phyloP scores from a whole-genome alignment of 2,329 filamentous ascomycete species.

The Colletotrichum camelliae region DNA sequence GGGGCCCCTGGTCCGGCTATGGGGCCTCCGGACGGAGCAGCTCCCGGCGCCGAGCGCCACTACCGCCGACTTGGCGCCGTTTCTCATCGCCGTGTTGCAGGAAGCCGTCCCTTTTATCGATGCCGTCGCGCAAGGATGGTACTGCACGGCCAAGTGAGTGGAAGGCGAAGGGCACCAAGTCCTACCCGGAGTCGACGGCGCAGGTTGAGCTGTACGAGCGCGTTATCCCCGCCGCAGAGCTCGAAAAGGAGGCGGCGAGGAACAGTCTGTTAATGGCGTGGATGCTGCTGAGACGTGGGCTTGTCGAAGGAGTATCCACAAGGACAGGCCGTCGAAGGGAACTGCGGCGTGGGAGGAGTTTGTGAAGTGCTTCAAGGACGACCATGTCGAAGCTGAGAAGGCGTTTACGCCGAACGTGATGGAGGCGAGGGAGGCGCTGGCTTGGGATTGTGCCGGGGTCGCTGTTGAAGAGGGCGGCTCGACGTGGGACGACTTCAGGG shows the following conservation, averaged over 20 bases:
- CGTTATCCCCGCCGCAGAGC: conserved; percentile 48
- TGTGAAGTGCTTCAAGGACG: conserved; percentile 59
- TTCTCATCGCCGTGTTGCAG: conserved; percentile 58
- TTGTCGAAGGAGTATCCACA: conserved; percentile 67
- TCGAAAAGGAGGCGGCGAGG: conserved; percentile 42
- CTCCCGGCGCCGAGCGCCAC: conserved; percentile 48
- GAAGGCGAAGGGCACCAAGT: conserved; percentile 56
- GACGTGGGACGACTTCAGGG: conserved; percentile 52
- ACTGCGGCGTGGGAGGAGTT: conserved; percentile 72
- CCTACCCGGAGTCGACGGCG: conserved; percentile 52
- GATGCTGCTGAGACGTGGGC: conserved; percentile 62
- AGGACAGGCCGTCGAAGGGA: conserved; percentile 51
- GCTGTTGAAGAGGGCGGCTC: conserved; percentile 41
- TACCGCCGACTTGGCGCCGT: conserved; percentile 49
- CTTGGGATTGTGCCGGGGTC: conserved; percentile 51
- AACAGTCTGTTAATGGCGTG: conserved; percentile 30
- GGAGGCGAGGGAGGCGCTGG: conserved; percentile 38
- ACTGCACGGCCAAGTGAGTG: conserved; percentile 46
- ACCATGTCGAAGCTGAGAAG: conserved; percentile 44
- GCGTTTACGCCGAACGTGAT: conserved; percentile 44
- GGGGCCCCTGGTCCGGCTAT: conserved; percentile 58
- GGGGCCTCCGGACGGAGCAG: conserved; percentile 53
- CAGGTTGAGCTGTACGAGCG: conserved; percentile 60
- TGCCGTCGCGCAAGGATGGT: conserved; percentile 46
- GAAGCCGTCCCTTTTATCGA: conserved; percentile 67